phyloP scores from a whole-genome alignment of 306 rosid species.

The Begonia fuchsioides region DNA sequence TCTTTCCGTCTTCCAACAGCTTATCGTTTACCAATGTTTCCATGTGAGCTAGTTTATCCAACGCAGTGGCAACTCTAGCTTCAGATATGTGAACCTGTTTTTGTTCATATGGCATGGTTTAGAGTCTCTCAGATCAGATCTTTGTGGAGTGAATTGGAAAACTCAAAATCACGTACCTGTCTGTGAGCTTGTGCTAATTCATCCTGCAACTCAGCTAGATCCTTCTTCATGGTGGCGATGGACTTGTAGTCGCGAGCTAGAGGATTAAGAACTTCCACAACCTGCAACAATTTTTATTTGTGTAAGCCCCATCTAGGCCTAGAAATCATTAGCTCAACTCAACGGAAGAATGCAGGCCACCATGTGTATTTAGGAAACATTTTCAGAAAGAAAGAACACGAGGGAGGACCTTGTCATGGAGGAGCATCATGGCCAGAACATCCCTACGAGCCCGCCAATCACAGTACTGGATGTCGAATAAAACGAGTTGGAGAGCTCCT shows the following conservation, averaged over 20 bases:
- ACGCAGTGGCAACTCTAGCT: slow-evolving; percentile 80
- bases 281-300: slow-evolving; percentile 14
- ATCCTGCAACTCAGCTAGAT: slow-evolving; percentile 78
- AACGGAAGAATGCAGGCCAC: too few species aligned
- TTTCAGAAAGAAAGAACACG: too few species aligned
- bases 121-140: too few species aligned
- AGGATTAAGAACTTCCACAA: slow-evolving; percentile 76
- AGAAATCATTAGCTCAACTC: too few species aligned
- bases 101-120: too few species aligned
- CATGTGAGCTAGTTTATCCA: slow-evolving; percentile 95
- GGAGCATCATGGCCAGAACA: slow-evolving; percentile 82
- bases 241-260: slow-evolving; percentile 85
- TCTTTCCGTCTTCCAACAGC: slow-evolving; percentile 44
- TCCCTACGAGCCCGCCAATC: slow-evolving; percentile 99
- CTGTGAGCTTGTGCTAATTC: too few species aligned
- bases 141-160: too few species aligned
- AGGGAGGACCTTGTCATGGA: slow-evolving; percentile 71
- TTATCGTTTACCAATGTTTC: slow-evolving; percentile 84
- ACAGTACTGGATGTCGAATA: slow-evolving; percentile 69
- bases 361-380: too few species aligned
- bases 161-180: slow-evolving; percentile 35
- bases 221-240: slow-evolving; percentile 82
- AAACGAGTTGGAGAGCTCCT: slow-evolving; percentile 88
- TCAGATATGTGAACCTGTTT: slow-evolving; percentile 98
- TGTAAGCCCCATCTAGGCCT: slow-evolving; percentile 2